Percentiles rank a stretch among this genome's conserved stretches.
Evolutionary conservation across 2,329 filamentous ascomycete species (phyloP).

Genomic region (Calonectria honghensis): DNA sequence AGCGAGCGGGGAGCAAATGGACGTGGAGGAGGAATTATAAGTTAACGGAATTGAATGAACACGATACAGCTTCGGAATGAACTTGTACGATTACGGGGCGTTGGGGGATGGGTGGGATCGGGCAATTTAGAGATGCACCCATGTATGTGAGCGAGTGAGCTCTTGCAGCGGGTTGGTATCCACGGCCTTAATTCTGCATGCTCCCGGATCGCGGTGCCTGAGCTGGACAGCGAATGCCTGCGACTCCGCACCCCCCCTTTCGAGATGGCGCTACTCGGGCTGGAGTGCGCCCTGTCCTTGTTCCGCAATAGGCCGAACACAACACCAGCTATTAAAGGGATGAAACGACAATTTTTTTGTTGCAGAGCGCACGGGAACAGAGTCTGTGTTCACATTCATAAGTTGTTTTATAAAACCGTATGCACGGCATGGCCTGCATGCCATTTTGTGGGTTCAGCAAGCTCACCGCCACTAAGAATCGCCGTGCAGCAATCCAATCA

Average conservation of each 20-base stretch:
- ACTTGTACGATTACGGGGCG: constrained; percentile 60
- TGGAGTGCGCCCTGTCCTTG: constrained; percentile 25
- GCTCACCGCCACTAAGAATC: constrained; percentile 34
- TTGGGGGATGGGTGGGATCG: constrained; percentile 55
- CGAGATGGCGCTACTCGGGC: constrained; percentile 7
- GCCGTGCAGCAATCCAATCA: constrained; percentile 20
- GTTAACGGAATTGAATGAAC: constrained; percentile 37
- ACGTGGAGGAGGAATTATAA: constrained; percentile 77
- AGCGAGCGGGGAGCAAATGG: constrained; percentile 78
- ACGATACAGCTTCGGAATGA: constrained; percentile 50
- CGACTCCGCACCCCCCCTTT: constrained; percentile 25
- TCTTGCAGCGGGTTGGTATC: constrained; percentile 51
- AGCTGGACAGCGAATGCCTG: constrained; percentile 28
- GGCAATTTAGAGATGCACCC: constrained; percentile 54
- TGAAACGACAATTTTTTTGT: constrained; percentile 25
- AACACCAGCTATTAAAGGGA: constrained; percentile 30
- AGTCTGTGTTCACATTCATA: constrained; percentile 26
- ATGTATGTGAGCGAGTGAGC: constrained; percentile 48
- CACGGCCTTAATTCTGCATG: constrained; percentile 49
- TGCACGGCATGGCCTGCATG: constrained; percentile 23
- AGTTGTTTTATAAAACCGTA: constrained; percentile 36
- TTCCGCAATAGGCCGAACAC: constrained; percentile 30
- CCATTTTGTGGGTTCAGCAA: constrained; percentile 36
- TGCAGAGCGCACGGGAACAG: constrained; percentile 19
- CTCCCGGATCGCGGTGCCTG: constrained; percentile 26